A percentile compares a stretch with the other conserved stretches of the same genome.
phyloP scores from a whole-genome alignment of 768 basidiomycete species.

The Macrolepiota albuminosa region DNA sequence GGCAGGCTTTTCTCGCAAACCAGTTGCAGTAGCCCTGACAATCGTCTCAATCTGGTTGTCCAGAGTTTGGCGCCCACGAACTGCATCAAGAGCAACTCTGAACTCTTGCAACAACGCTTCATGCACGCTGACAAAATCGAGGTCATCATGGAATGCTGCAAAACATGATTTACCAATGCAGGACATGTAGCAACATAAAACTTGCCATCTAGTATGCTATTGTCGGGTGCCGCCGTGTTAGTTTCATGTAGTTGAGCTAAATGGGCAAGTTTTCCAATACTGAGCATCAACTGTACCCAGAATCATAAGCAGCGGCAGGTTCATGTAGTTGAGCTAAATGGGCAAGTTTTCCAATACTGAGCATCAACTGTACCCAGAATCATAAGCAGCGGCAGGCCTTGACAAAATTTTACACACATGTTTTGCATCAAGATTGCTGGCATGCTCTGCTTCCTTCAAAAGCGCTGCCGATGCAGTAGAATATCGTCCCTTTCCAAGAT shows the following conservation, averaged over 20 bases:
- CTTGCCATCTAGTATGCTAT: constrained; percentile 53
- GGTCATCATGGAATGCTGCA: constrained; percentile 76
- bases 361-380: constrained; percentile 58
- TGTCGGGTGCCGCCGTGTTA: constrained; percentile 35
- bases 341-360: constrained; percentile 86
- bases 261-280: constrained; percentile 83
- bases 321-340: constrained; percentile 78
- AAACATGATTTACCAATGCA: constrained; percentile 2
- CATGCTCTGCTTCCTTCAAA: constrained; percentile 52
- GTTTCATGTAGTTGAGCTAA: constrained; percentile 73
- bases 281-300: constrained; percentile 70
- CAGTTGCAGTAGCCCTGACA: constrained; percentile 46
- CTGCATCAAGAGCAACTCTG: constrained; percentile 37
- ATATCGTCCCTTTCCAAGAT: constrained; percentile 67
- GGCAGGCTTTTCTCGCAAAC: constrained; percentile 41
- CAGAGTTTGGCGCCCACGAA: constrained; percentile 57
- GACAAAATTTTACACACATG: constrained; percentile 41
- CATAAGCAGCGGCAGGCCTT: not conserved
- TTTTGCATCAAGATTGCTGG: constrained; percentile 60
- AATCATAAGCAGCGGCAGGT: constrained; percentile 1
- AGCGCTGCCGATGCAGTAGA: constrained; percentile 62
- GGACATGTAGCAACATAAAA: not conserved
- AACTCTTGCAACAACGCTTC: constrained; percentile 63
- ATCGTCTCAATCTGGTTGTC: constrained; percentile 69
- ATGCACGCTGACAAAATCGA: constrained; percentile 87